These are phyloP conservation scores for Penicillium rolfsii DNA, from an alignment of 2,329 filamentous ascomycete genomes.

Conservation along the genomic window DNA sequence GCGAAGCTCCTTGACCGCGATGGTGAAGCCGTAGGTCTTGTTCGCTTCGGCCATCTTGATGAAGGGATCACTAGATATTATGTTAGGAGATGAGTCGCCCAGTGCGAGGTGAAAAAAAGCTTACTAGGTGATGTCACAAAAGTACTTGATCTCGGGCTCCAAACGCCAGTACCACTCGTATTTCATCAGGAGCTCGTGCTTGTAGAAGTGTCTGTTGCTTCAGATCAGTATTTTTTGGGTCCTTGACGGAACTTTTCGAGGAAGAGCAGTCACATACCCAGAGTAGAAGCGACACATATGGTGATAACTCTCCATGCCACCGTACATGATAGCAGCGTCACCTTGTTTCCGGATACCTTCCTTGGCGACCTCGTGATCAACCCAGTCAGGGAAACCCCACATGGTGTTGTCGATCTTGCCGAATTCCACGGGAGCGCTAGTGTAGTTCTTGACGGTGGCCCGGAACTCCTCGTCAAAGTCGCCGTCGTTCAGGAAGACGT, in stretches of 20 bases:
- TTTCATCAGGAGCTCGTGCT: slow-evolving; percentile 89
- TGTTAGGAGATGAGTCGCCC: slow-evolving; percentile 11
- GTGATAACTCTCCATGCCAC: slow-evolving; percentile 97
- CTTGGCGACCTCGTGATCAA: slow-evolving; percentile 88
- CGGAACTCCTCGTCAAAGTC: slow-evolving; percentile 97
- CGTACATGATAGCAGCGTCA: slow-evolving; percentile 98
- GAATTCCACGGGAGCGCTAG: slow-evolving; percentile 85
- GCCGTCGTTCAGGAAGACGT: slow-evolving; percentile 96
- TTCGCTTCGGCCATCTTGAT: slow-evolving; percentile 90
- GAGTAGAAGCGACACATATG: slow-evolving; percentile 99
- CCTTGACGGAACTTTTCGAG: not conserved
- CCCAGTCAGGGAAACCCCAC: slow-evolving; percentile 98
- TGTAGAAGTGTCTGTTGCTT: slow-evolving; percentile 82
- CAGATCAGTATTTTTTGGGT: not conserved
- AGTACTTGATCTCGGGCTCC: slow-evolving; percentile 99
- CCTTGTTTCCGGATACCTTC: slow-evolving; percentile 97
- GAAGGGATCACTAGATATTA: slow-evolving; percentile 76
- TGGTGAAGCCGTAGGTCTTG: slow-evolving; percentile 98
- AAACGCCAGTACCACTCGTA: slow-evolving; percentile 99
- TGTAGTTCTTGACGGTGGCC: slow-evolving; percentile 84
- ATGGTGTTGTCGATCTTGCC: slow-evolving; percentile 87
- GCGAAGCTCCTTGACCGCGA: slow-evolving; percentile 95
- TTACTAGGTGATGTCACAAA: slow-evolving; percentile 99
- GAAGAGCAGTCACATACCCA: slow-evolving; percentile 62
- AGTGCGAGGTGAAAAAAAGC: slow-evolving; percentile 28